A percentile compares a stretch with the other conserved stretches of the same genome.
Conservation (phyloP, 2,329 filamentous ascomycete genomes). For the Botryotinia narcissicola region DNA sequence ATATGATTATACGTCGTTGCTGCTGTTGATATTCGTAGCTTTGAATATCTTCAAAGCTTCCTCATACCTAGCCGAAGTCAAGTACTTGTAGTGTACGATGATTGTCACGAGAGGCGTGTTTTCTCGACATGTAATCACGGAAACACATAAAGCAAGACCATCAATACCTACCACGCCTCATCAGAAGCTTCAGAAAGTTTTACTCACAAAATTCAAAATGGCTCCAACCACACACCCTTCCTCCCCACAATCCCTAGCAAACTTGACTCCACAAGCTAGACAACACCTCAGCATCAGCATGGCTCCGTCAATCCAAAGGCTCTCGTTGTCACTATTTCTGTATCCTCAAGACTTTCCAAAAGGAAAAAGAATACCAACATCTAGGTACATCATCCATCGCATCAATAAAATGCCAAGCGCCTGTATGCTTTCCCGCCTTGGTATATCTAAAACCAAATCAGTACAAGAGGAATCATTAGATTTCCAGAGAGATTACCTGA, state of each 20-base stretch:
- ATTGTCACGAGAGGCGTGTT: background rate
- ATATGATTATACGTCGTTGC: too few species aligned
- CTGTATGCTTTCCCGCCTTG: slow-evolving; percentile 59
- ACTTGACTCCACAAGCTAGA: slow-evolving; percentile 53
- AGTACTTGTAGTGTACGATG: background rate
- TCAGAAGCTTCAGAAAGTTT: background rate
- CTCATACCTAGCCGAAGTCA: too few species aligned
- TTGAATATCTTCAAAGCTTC: background rate
- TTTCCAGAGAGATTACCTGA: background rate
- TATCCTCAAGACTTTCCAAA: background rate
- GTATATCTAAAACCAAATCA: slow-evolving; percentile 51
- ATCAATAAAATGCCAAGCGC: slow-evolving; percentile 67
- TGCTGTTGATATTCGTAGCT: background rate
- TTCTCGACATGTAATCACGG: background rate
- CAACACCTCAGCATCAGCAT: background rate
- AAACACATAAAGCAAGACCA: background rate
- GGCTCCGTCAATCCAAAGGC: background rate
- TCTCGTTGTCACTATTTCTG: background rate
- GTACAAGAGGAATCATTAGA: background rate
- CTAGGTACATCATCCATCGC: slow-evolving; percentile 60
- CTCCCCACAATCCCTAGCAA: slow-evolving; percentile 59
- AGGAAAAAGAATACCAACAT: background rate
- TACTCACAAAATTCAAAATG: slow-evolving; percentile 37
- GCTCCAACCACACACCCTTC: slow-evolving; percentile 59
- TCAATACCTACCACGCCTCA: background rate